Percentiles rank a stretch among this genome's conserved stretches.
Evolutionary conservation across 192 early-diverging fungal genomes (phyloP).

Genomic region (Umbelopsis sp.): DNA sequence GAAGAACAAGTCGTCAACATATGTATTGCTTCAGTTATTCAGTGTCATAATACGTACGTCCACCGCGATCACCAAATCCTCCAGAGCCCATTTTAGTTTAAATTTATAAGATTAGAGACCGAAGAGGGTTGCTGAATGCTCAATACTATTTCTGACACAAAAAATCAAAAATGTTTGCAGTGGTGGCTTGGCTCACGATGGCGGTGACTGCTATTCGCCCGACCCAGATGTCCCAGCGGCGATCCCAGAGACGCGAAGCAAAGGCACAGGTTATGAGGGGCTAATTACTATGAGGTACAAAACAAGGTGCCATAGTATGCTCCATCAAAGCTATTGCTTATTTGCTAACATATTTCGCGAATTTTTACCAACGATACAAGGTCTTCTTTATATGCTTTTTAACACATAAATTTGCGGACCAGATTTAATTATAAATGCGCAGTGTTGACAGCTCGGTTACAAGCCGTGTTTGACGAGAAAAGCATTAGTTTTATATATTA

Average conservation of each 20-base stretch:
- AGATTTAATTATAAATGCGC: too few species aligned
- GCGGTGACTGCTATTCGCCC: neutral
- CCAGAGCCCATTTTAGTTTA: constrained; percentile 36
- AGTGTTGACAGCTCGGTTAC: too few species aligned
- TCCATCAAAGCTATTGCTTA: too few species aligned
- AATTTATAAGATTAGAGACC: constrained; percentile 19
- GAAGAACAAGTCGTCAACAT: neutral
- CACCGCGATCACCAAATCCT: constrained; percentile 35
- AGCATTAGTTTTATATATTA: too few species aligned
- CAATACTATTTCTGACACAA: constrained; percentile 21
- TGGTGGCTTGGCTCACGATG: constrained; percentile 17
- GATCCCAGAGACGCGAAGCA: neutral
- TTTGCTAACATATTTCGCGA: too few species aligned
- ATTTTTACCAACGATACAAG: too few species aligned
- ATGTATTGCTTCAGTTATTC: neutral
- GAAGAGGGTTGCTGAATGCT: constrained; percentile 16
- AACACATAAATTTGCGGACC: too few species aligned
- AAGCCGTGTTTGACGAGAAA: too few species aligned
- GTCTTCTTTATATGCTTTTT: too few species aligned
- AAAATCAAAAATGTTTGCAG: constrained; percentile 18
- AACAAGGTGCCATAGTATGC: too few species aligned
- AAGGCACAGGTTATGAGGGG: neutral
- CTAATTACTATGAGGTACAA: too few species aligned
- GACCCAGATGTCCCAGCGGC: neutral
- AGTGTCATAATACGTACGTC: constrained; percentile 16